Evolutionary conservation across 306 rosid species (phyloP), one percentile per base, ranked within the genome.

Genomic region (Herpetospermum pedunculosum): DNA sequence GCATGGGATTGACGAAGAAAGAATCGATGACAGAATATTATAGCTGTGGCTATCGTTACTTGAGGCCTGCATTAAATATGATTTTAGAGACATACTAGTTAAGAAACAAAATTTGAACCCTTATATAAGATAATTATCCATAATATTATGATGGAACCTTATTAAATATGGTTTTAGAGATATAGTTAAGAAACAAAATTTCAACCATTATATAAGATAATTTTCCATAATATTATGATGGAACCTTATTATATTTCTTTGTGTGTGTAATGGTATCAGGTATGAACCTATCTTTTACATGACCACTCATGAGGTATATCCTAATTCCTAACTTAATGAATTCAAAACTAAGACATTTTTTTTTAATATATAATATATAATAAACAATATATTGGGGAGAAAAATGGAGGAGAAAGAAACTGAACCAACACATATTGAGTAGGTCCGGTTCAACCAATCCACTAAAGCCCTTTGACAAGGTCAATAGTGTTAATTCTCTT

Each of bases 1-100:
- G 88, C 96, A 80, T 87, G 98, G 78, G 98, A 94, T 83, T 94
- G 98, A 53, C 96, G 94, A 80, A 89, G 97, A 80, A 94, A 94
- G 85, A 94, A 89, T 67, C 98, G 92, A 73, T 94, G 98, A 79
- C 97, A 94, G 84, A 94, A 91, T 16, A 94, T 89, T 81, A 94
- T 94, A 59, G 98, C 97, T 19, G 98, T 91, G 52, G 98, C 98
- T 77, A 94, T 94, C 50, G 98, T 94, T 74, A 94, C 96, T 83
- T 94, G 98, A 77, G 98, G 98, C 74, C 98, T 94, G 96, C 88
- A 85, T 75, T 64, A 72, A 54, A 77, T 43, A 69, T 41, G 19
- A 69, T 69, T 41, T 41, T 41, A 26, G 73, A 44, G 38, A 43
- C 5, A 15, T 28, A 41, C 30, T 69, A 25, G 55, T 28, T 6